Evolutionary conservation across 495 filamentous ascomycete species (phyloP).

Genomic region (Aspergillus sparsus): DNA sequence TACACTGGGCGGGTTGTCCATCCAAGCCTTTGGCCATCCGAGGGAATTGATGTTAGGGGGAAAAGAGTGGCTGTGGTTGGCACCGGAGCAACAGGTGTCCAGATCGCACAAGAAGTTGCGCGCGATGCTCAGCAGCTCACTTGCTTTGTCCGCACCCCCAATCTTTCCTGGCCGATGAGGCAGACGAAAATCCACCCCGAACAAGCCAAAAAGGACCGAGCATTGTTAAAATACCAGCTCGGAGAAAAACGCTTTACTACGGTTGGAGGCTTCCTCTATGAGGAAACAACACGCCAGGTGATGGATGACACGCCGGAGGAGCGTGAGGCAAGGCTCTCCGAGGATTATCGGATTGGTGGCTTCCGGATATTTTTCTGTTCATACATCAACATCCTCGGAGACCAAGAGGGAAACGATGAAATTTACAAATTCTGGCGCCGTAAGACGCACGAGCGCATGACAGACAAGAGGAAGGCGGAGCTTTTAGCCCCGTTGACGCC

Average conservation of each 20-base stretch:
- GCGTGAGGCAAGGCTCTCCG: constrained; percentile 36
- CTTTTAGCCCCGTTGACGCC: constrained; percentile 52
- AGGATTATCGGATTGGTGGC: constrained; percentile 51
- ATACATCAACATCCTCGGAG: constrained; percentile 52
- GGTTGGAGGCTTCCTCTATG: background rate
- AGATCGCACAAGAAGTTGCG: constrained; percentile 43
- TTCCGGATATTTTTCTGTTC: constrained; percentile 50
- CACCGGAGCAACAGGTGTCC: constrained; percentile 62
- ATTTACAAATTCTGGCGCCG: constrained; percentile 58
- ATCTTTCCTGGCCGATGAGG: background rate
- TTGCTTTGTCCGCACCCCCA: background rate
- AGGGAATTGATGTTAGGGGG: constrained; percentile 41
- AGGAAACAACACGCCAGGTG: background rate
- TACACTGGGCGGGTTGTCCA: constrained; percentile 51
- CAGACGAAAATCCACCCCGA: background rate
- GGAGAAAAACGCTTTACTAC: background rate
- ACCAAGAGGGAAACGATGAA: constrained; percentile 45
- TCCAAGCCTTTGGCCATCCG: constrained; percentile 54
- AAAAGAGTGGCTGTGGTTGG: constrained; percentile 56
- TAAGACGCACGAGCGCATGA: constrained; percentile 49
- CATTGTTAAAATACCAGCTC: too few relatives aligned
- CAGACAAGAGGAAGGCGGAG: constrained; percentile 49
- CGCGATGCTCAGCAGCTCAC: background rate
- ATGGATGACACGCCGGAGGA: background rate
- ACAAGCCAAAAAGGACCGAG: background rate